These are phyloP conservation scores for Tritrichomonas foetus DNA, from an alignment of 208 protist species.

Conservation along the genomic window DNA sequence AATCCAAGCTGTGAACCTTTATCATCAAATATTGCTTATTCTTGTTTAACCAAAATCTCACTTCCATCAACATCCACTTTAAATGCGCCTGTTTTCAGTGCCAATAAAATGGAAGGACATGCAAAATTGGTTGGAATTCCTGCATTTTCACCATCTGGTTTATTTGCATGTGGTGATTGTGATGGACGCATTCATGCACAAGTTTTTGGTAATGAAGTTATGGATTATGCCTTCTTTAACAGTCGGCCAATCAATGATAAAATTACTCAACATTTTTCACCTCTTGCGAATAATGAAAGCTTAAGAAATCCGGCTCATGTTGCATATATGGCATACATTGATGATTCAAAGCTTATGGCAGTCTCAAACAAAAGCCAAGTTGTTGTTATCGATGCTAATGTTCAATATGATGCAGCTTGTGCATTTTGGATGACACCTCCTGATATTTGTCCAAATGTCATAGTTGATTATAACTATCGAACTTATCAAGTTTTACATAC, in stretches of 20 bases:
- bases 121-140: neutral
- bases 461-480: neutral
- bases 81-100: neutral
- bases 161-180: neutral
- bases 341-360: neutral
- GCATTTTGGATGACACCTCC: constrained; percentile 28
- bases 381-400: neutral
- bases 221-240: neutral
- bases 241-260: too few relatives aligned
- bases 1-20: neutral
- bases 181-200: neutral
- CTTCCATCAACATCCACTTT: neutral
- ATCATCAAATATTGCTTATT: neutral
- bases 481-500: neutral
- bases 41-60: neutral
- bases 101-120: neutral
- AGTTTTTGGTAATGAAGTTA: neutral
- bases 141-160: neutral
- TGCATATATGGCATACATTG: neutral
- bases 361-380: neutral
- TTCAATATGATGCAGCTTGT: neutral
- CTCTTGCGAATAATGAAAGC: too few relatives aligned
- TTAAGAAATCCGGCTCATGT: neutral
- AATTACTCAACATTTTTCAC: too few relatives aligned
- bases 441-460: neutral